A percentile compares a stretch with the other conserved stretches of the same genome.
These are phyloP conservation scores for Pyrenula aspistea DNA, from an alignment of 495 filamentous ascomycete genomes.

Conservation along the genomic window DNA sequence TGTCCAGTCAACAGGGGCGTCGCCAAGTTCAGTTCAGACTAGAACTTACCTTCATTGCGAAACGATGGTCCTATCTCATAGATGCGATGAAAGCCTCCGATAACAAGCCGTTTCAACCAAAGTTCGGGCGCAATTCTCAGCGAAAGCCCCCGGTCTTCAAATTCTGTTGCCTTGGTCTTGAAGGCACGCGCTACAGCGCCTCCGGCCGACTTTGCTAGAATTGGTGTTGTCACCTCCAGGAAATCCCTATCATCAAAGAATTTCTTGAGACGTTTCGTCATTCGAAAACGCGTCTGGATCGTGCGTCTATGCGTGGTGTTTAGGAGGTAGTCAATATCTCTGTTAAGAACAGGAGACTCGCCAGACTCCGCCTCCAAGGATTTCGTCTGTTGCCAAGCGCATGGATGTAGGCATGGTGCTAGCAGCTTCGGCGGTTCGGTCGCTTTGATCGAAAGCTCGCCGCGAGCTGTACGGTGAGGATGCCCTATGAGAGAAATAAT, in stretches of 20 bases:
- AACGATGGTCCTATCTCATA: slow-evolving; percentile 93
- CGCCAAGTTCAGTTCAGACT: not conserved
- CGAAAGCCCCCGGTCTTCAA: slow-evolving; percentile 53
- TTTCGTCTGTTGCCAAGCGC: slow-evolving; percentile 36
- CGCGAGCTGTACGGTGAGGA: slow-evolving; percentile 56
- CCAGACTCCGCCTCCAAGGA: slow-evolving; percentile 23
- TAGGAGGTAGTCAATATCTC: slow-evolving; percentile 73
- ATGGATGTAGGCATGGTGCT: slow-evolving; percentile 60
- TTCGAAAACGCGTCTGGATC: slow-evolving; percentile 57
- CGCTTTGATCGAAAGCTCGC: slow-evolving; percentile 67
- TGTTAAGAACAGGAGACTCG: slow-evolving; percentile 58
- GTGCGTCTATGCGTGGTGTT: slow-evolving; percentile 53
- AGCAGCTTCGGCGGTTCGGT: slow-evolving; percentile 56
- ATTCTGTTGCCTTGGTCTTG: slow-evolving; percentile 58
- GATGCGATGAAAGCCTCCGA: slow-evolving; percentile 79
- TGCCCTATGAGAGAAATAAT: slow-evolving; percentile 47
- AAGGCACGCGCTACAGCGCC: slow-evolving; percentile 85
- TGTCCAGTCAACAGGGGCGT: not conserved
- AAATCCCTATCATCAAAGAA: slow-evolving; percentile 62
- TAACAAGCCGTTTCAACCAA: slow-evolving; percentile 84
- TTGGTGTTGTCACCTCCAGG: slow-evolving; percentile 80
- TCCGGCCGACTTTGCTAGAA: slow-evolving; percentile 61
- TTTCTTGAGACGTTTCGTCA: slow-evolving; percentile 61
- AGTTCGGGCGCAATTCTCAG: slow-evolving; percentile 86
- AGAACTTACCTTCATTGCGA: slow-evolving; percentile 70